Evolutionary conservation across 202 grass and related monocot species (phyloP), one percentile per base, ranked within the genome.

Genomic region (Cymbopogon flexuosus): DNA sequence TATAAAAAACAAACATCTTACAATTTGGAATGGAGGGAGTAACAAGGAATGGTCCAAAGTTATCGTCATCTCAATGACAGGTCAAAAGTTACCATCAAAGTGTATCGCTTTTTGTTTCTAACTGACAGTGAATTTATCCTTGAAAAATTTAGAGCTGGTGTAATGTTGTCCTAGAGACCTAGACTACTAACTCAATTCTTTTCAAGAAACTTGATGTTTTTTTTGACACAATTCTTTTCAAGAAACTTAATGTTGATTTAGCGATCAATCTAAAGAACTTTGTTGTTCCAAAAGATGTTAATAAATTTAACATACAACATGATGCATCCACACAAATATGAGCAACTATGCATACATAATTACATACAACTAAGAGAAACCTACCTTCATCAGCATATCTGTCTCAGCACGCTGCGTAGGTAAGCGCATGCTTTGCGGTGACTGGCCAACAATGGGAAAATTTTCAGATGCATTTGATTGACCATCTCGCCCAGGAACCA

Each of bases 331-430:
- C 9, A 61, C 33, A 67, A 78, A 33, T 79, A 62, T 54, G 10
- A 73, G 33, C 8, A 74, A 15, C 8, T 19, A 68, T 2, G 39
- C 35, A 11, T 45, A 80, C 30, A 6, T 40, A 72, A 33, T 7
- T 36, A 37, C 0, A 5, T 49, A 40, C 12, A 67, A 8, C 34
- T 14, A 51, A 60, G 30, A 63, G 41, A 21, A 57, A 79, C 33
- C 14, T 82, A 91, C 92, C 88, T 91, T 94, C 72, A 83, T 89
- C 49, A 89, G 34, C 58, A 89, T 87, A 73, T 94, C 88, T 37
- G 86, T 80, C 34, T 91, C 92, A 1, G 51, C 39, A 27, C 63
- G 58, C 49, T 76, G 88, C 5, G 72, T 54, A 3, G 36, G 70
- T 47, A 89, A 81, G 86, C 84, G 81, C 10, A 75, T 68, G 80